These are phyloP conservation scores for Leptographium lundbergii DNA, from an alignment of 2,329 filamentous ascomycete species.

Conservation along the genomic window DNA sequence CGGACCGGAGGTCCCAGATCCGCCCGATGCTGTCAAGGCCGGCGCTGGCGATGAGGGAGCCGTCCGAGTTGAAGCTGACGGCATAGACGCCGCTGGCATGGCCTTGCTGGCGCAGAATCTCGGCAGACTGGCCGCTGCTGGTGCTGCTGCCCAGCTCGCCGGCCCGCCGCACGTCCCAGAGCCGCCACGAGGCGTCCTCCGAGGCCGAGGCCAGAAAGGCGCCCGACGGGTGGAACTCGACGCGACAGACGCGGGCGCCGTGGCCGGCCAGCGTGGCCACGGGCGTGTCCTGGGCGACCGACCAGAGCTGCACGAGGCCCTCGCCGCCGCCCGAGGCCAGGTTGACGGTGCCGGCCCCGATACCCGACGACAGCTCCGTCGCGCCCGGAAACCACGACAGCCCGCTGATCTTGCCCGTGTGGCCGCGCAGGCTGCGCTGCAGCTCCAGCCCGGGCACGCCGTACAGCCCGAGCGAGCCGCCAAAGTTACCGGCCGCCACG, in stretches of 20 bases:
- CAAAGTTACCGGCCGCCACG: conserved; percentile 87
- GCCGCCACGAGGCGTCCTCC: conserved; percentile 89
- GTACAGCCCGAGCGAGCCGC: conserved; percentile 75
- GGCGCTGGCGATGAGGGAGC: conserved; percentile 80
- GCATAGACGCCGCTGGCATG: conserved; percentile 90
- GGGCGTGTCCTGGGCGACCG: conserved; percentile 73
- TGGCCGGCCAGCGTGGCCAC: conserved; percentile 74
- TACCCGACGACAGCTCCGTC: conserved; percentile 55
- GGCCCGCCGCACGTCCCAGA: conserved; percentile 86
- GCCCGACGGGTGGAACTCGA: conserved; percentile 90
- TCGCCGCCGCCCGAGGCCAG: conserved; percentile 85
- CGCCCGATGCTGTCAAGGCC: conserved; percentile 89
- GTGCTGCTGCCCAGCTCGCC: conserved; percentile 37
- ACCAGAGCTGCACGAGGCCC: conserved; percentile 82
- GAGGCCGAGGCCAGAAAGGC: conserved; percentile 84
- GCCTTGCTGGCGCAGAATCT: conserved; percentile 74
- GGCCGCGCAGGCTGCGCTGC: conserved; percentile 64
- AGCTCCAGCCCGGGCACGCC: conserved; percentile 72
- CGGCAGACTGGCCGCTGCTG: background rate
- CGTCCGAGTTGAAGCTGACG: conserved; percentile 80
- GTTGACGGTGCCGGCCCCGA: conserved; percentile 65
- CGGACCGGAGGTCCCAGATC: conserved; percentile 89
- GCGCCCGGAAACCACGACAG: conserved; percentile 81
- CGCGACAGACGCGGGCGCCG: conserved; percentile 72
- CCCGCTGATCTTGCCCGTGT: conserved; percentile 81